Evolutionary conservation across 148 eudicot genomes (phyloP), one percentile per base, ranked within the genome.

Genomic region (Diospyros kaki): DNA sequence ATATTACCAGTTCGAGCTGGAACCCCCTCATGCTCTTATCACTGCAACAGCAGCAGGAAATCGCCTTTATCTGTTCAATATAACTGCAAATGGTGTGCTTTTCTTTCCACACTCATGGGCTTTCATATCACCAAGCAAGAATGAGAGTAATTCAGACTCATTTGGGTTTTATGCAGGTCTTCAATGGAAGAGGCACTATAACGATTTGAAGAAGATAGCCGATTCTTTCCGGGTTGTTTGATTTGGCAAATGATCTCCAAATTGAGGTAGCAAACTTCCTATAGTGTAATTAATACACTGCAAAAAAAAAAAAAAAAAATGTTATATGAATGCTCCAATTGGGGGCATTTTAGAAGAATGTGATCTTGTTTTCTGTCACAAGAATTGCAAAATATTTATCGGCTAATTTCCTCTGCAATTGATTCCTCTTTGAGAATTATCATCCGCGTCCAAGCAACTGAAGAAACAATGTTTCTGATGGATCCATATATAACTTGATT

Each of bases 1-100:
- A 71, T 94, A 94, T 86, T 94, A 94, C 80, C 93, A 87, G 83
- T 94, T 80, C 51, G 98, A 94, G 79, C 79, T 94, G 69, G 98
- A 94, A 78, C 92, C 98, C 2, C 98, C 98, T 28, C 98, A 94
- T 74, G 86, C 80, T 74, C 66, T 91, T 45, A 91, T 94, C 85
- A 94, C 97, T 59, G 98, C 97, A 17, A 94, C 97, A 69, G 98
- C 98, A 6, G 98, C 98, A 54, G 98, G 98, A 58, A 94, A 94
- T 77, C 90, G 97, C 58, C 92, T 94, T 38, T 94, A 94, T 84
- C 80, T 92, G 73, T 94, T 92, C 81, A 86, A 58, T 40, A 88
- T 94, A 46, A 87, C 89, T 9, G 98, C 86, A 56, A 94, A 54
- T 41, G 98, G 98, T 91, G 84, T 12, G 84, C 1, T 3, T 50